Base-by-base conservation (phyloP, 106 monocot genomes). In the Hemerocallis citrina region DNA sequence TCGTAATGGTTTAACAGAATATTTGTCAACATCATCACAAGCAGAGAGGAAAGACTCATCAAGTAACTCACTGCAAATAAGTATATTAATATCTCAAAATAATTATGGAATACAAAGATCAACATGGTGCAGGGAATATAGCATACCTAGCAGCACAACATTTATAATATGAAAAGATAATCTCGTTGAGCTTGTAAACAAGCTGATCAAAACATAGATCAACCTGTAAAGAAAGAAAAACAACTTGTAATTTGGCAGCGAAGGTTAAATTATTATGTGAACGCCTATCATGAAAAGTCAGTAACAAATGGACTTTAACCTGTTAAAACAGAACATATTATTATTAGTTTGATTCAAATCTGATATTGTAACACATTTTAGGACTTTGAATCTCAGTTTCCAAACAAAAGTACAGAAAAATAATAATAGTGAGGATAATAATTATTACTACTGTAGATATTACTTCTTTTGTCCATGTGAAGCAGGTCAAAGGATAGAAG, bases 151-250 rank as follows among this genome's bases (percentile, higher is more conserved):
- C 91, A 34, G 96, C 91, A 58, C 66, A 77, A 57, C 81, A 70
- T 75, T 98, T 98, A 65, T 88, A 92, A 69, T 98, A 73, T 29
- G 81, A 48, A 74, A 91, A 98, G 19, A 98, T 88, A 54, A 66
- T 85, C 76, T 98, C 96, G 80, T 71, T 79, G 19, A 98, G 58
- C 75, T 85, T 98, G 57, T 66, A 74, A 41, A 88, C 81, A 70
- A 98, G 91, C 62, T 84, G 87, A 71, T 98, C 96, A 66, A 98
- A 98, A 64, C 87, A 91, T 39, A 98, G 79, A 75, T 98, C 96
- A 56, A 78, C 96, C 95, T 96, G 64, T 21, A 75, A 63, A 70
- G 10, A 20, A 50, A 12, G 21, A 36, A 54, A 52, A 54, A 15
- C 32, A 54, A 16, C 15, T 20, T n/a, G 15, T 23, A 5, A 54